These are phyloP conservation scores for Trichocladium antarcticum DNA, from an alignment of 495 filamentous ascomycete genomes.

Conservation along the genomic window DNA sequence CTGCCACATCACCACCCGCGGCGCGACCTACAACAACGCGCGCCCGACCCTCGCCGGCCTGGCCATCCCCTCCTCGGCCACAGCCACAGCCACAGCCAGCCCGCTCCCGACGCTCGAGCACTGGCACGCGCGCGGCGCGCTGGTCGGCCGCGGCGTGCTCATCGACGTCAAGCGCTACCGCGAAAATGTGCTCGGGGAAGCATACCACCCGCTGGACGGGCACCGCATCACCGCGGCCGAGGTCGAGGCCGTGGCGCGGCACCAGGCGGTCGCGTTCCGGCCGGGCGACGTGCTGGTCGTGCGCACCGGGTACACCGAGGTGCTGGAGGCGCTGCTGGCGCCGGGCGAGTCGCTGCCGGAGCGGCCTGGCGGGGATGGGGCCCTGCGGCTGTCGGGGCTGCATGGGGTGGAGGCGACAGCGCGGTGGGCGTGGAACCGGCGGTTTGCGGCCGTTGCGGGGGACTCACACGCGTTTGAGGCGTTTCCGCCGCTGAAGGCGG, in stretches of 20 bases:
- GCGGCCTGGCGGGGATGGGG: conserved; percentile 29
- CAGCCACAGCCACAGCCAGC: conserved; percentile 21
- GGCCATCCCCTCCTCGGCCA: conserved; percentile 17
- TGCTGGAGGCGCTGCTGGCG: conserved; percentile 42
- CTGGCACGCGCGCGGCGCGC: conserved; percentile 37
- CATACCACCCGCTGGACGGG: conserved; percentile 46
- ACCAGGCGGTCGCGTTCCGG: conserved; percentile 47
- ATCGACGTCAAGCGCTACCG: conserved; percentile 42
- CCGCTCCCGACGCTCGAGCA: conserved; percentile 31
- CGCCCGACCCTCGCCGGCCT: conserved; percentile 23
- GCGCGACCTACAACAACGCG: conserved; percentile 45
- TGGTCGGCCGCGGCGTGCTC: conserved; percentile 48
- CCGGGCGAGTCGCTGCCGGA: no score
- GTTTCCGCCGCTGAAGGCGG: conserved; percentile 25
- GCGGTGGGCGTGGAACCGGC: conserved; percentile 45
- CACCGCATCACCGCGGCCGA: conserved; percentile 50
- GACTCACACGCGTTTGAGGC: conserved; percentile 43
- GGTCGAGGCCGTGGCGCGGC: conserved; percentile 47
- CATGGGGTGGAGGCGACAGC: conserved; percentile 48
- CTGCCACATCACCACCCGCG: conserved; percentile 39
- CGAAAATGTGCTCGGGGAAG: conserved; percentile 34
- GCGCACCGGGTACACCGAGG: conserved; percentile 53
- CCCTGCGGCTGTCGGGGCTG: conserved; percentile 23
- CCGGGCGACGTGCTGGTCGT: conserved; percentile 55
- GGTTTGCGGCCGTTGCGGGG: conserved; percentile 44